phyloP scores from a whole-genome alignment of 2,329 filamentous ascomycete species.

The Penicillium carneum region DNA sequence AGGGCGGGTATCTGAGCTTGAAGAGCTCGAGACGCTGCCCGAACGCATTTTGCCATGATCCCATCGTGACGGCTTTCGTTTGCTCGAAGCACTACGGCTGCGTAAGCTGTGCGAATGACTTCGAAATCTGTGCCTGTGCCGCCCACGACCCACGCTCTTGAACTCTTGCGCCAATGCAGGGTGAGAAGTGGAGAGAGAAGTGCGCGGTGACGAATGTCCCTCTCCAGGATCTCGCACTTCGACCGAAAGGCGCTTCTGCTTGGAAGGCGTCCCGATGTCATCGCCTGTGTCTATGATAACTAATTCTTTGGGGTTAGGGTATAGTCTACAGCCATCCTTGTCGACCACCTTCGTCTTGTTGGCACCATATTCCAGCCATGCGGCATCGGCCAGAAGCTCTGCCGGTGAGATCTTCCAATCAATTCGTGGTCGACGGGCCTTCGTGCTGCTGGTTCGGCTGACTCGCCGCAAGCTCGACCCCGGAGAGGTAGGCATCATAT shows the following conservation, averaged over 20 bases:
- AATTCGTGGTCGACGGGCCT: conserved; percentile 74
- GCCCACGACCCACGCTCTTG: conserved; percentile 62
- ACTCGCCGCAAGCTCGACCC: conserved; percentile 52
- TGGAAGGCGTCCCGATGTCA: conserved; percentile 18
- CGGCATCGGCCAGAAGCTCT: conserved; percentile 85
- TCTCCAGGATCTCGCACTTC: conserved; percentile 28
- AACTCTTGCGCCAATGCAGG: conserved; percentile 48
- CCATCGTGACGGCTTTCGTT: conserved; percentile 61
- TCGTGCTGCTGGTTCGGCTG: conserved; percentile 57
- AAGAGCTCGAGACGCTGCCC: conserved; percentile 63
- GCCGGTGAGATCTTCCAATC: conserved; percentile 86
- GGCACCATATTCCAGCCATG: conserved; percentile 83
- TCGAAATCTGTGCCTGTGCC: conserved; percentile 68
- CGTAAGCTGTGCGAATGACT: conserved; percentile 64
- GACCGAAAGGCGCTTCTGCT: conserved; percentile 34
- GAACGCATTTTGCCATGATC: conserved; percentile 62
- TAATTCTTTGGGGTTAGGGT: conserved; percentile 42
- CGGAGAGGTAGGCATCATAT: conserved; percentile 44
- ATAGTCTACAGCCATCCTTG: conserved; percentile 76
- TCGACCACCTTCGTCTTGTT: conserved; percentile 86
- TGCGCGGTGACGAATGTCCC: conserved; percentile 36
- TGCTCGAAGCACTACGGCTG: conserved; percentile 60
- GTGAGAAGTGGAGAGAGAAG: conserved; percentile 53
- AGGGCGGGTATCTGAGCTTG: conserved; percentile 52
- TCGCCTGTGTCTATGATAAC: conserved; percentile 26